phyloP scores from a whole-genome alignment of 257 asterid species.

The Asclepias syriaca region DNA sequence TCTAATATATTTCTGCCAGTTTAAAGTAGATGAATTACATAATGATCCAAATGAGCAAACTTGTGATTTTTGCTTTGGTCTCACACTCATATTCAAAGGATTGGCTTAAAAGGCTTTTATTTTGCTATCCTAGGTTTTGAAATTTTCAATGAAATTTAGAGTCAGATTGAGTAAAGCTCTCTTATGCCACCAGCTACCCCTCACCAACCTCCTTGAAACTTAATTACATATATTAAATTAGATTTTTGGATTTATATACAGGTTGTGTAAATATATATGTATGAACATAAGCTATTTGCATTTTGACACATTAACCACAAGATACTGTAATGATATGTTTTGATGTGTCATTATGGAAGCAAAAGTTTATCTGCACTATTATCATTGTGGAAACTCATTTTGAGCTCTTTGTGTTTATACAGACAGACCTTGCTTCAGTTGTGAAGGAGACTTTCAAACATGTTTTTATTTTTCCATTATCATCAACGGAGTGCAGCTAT shows the following conservation, averaged over 20 bases:
- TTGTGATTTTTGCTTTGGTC: too few species aligned
- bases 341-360: not conserved
- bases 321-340: not conserved
- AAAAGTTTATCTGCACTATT: not conserved
- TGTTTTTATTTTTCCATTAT: not conserved
- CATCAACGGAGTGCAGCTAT: not conserved
- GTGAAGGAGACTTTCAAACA: not conserved
- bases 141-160: not conserved
- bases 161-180: not conserved
- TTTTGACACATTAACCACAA: too few species aligned
- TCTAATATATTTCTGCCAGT: not conserved
- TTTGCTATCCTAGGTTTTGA: not conserved
- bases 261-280: not conserved
- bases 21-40: not conserved
- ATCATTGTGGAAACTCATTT: not conserved
- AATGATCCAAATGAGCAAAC: too few species aligned
- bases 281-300: too few species aligned
- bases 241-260: not conserved
- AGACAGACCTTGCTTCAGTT: slow-evolving; percentile 1
- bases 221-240: not conserved
- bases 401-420: not conserved
- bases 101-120: not conserved
- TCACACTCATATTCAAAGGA: not conserved
- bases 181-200: not conserved
- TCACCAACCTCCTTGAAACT: not conserved